A percentile compares a stretch with the other conserved stretches of the same genome.
These are phyloP conservation scores for Gentiana straminea DNA, from an alignment of 257 asterid species.

Conservation along the genomic window DNA sequence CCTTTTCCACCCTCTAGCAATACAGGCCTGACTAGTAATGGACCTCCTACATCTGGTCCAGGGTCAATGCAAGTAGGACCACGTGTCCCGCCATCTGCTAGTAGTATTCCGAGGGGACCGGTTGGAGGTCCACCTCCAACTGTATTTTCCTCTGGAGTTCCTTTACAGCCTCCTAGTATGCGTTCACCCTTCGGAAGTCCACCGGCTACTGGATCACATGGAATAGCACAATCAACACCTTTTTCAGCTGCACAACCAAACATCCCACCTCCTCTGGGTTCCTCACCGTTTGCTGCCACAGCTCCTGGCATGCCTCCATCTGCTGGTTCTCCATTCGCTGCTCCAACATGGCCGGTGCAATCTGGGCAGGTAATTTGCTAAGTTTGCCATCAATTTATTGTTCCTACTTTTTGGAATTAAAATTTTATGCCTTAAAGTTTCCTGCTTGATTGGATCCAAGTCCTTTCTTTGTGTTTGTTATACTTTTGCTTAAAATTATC, in stretches of 20 bases:
- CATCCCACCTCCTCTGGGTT: constrained; percentile 53
- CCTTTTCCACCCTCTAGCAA: constrained; percentile 30
- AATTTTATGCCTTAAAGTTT: background rate
- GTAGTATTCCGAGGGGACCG: constrained; percentile 45
- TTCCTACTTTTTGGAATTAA: background rate
- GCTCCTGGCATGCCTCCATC: constrained; percentile 43
- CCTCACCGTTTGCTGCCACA: constrained; percentile 58
- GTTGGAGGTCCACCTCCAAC: constrained; percentile 54
- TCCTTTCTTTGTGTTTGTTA: too few relatives aligned
- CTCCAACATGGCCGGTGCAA: constrained; percentile 74
- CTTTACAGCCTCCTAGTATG: constrained; percentile 48
- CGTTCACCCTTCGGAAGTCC: constrained; percentile 72
- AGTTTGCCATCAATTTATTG: background rate
- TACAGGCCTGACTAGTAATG: constrained; percentile 48
- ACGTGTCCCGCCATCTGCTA: constrained; percentile 46
- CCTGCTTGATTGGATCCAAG: background rate
- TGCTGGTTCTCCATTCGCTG: constrained; percentile 59
- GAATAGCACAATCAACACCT: constrained; percentile 51
- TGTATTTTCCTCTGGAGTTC: constrained; percentile 30
- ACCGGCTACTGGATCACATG: constrained; percentile 45
- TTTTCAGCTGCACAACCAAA: constrained; percentile 49
- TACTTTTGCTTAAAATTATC: too few relatives aligned
- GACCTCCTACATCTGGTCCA: constrained; percentile 52
- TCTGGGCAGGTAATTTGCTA: constrained; percentile 53
- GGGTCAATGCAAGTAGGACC: constrained; percentile 44